Conservation (phyloP, 179 eudicot species). For the Pouteria campechiana region DNA sequence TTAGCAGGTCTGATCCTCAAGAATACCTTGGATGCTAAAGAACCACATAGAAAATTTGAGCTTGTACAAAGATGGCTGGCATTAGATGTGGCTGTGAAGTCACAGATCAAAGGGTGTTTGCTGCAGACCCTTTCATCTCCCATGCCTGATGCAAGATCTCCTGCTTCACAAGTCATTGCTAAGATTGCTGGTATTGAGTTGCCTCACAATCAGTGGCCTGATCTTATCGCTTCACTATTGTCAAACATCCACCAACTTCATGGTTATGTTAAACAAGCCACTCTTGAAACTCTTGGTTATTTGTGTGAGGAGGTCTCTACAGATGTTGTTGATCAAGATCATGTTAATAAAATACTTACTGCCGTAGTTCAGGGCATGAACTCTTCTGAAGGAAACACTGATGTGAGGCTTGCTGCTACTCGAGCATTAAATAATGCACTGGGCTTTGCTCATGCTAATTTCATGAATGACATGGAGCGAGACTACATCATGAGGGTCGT, state of each 20-base stretch:
- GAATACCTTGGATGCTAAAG: constrained; percentile 86
- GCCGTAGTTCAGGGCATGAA: constrained; percentile 96
- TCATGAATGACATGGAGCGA: constrained; percentile 81
- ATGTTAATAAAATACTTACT: constrained; percentile 79
- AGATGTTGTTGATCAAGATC: constrained; percentile 68
- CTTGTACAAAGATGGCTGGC: constrained; percentile 70
- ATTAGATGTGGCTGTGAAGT: constrained; percentile 46
- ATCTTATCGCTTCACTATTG: constrained; percentile 60
- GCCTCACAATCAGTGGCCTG: constrained; percentile 88
- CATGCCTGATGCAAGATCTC: constrained; percentile 62
- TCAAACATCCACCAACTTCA: constrained; percentile 62
- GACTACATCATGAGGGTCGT: constrained; percentile 77
- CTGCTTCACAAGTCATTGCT: constrained; percentile 87
- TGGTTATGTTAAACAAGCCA: constrained; percentile 65
- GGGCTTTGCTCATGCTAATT: constrained; percentile 83
- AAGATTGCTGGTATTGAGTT: constrained; percentile 79
- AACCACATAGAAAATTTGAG: constrained; percentile 44
- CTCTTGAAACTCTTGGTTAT: constrained; percentile 82
- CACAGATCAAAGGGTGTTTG: constrained; percentile 59
- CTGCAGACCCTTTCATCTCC: constrained; percentile 58
- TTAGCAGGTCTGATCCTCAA: constrained; percentile 87
- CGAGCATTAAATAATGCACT: constrained; percentile 83
- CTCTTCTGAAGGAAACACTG: constrained; percentile 37
- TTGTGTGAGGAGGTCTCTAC: constrained; percentile 89
- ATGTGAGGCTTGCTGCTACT: constrained; percentile 77